Evolutionary conservation across 495 filamentous ascomycete species (phyloP).

Genomic region (Echria macrotheca): DNA sequence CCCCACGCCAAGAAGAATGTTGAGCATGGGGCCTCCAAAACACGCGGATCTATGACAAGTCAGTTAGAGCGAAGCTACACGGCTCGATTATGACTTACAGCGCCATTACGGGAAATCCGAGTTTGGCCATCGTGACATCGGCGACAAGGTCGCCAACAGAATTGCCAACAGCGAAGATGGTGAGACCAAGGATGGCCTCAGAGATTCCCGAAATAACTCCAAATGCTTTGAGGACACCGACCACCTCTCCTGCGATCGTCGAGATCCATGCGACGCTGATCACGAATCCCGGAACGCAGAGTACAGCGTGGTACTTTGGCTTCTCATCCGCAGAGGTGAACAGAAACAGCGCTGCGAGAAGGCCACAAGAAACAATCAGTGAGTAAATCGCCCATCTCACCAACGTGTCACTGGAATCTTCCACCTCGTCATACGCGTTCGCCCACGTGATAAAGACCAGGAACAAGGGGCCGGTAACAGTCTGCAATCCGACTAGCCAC

Average conservation of each 20-base stretch:
- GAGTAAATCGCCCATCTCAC: constrained; percentile 61
- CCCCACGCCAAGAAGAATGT: constrained; percentile 92
- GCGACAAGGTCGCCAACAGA: constrained; percentile 92
- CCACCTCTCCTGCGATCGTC: constrained; percentile 92
- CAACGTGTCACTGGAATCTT: constrained; percentile 37
- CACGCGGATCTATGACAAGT: constrained; percentile 65
- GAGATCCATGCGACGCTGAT: constrained; percentile 94
- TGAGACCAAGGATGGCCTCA: constrained; percentile 92
- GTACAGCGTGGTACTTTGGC: constrained; percentile 62
- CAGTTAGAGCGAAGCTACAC: no score
- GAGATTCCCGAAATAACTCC: constrained; percentile 90
- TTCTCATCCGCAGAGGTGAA: constrained; percentile 54
- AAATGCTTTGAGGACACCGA: constrained; percentile 88
- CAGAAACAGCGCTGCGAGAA: constrained; percentile 57
- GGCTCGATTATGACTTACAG: constrained; percentile 56
- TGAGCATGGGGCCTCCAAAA: constrained; percentile 96
- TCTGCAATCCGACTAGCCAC: constrained; percentile 80
- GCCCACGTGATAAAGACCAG: constrained; percentile 72
- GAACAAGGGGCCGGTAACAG: constrained; percentile 85
- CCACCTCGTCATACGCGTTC: constrained; percentile 51
- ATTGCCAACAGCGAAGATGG: constrained; percentile 95
- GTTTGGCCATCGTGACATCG: constrained; percentile 84
- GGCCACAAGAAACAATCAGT: constrained; percentile 61
- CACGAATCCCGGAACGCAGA: constrained; percentile 86
- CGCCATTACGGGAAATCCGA: constrained; percentile 97